These are phyloP conservation scores for Prunus yedoensis DNA, from an alignment of 331 rosid species.

Conservation along the genomic window DNA sequence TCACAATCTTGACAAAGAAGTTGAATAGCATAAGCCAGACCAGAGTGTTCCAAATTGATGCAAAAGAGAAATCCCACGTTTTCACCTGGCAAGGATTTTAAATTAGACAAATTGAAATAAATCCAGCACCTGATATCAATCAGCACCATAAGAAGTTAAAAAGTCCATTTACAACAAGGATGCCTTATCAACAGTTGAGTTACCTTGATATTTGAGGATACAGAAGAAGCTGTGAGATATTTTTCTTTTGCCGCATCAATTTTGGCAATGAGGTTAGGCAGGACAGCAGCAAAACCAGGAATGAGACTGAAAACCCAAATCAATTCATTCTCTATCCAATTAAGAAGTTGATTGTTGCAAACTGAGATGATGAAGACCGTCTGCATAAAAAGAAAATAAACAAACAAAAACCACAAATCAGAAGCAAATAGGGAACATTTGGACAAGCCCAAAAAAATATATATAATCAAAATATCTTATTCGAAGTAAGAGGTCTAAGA, in stretches of 20 bases:
- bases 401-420: slow-evolving; percentile 3
- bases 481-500: neutral
- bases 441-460: neutral
- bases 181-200: neutral
- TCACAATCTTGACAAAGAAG: slow-evolving; percentile 83
- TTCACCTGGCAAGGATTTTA: slow-evolving; percentile 43
- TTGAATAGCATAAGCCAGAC: slow-evolving; percentile 99
- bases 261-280: slow-evolving; percentile 56
- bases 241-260: slow-evolving; percentile 70
- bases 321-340: slow-evolving; percentile 92
- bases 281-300: slow-evolving; percentile 70
- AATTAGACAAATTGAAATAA: neutral
- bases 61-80: slow-evolving; percentile 83
- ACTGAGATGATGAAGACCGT: slow-evolving; percentile 81
- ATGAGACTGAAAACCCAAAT: slow-evolving; percentile 81
- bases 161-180: slow-evolving; percentile 13
- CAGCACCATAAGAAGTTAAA: neutral
- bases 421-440: neutral
- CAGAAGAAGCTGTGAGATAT: slow-evolving; percentile 64
- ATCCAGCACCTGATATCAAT: neutral
- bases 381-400: slow-evolving; percentile 38
- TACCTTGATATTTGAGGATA: slow-evolving; percentile 63
- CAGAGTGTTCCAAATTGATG: slow-evolving; percentile 79
- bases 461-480: neutral
- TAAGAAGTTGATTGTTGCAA: slow-evolving; percentile 97